Conservation (phyloP, 1,139 yeast genomes). For the Sugiyamaella castrensis region DNA sequence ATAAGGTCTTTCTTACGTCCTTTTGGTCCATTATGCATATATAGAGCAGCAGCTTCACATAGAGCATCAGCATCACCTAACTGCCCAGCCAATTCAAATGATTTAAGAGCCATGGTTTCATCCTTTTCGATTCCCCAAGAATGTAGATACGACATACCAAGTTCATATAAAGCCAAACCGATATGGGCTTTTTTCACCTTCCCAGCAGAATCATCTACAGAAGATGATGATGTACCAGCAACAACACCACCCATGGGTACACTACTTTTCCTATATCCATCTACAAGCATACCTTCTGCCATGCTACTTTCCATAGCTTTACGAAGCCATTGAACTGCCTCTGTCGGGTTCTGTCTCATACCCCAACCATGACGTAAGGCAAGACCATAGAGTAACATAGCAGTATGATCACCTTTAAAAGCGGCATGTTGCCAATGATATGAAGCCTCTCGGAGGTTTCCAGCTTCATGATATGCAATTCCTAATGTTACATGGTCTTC, state of each 20-base stretch:
- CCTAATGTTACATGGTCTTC: constrained; percentile 52
- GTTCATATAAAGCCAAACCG: constrained; percentile 50
- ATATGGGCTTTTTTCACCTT: constrained; percentile 34
- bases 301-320: constrained; percentile 41
- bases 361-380: constrained; percentile 74
- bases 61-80: constrained; percentile 70
- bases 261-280: constrained; percentile 6
- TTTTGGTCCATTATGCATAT: constrained; percentile 55
- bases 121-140: constrained; percentile 61
- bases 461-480: constrained; percentile 51
- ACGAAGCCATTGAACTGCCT: constrained; percentile 62
- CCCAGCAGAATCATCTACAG: constrained; percentile 14
- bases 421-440: constrained; percentile 66
- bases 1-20: constrained; percentile 57
- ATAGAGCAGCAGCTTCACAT: constrained; percentile 67
- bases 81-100: constrained; percentile 63
- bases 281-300: constrained; percentile 16
- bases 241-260: background rate
- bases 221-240: background rate
- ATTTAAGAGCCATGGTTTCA: constrained; percentile 56
- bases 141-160: constrained; percentile 57
- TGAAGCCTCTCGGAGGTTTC: constrained; percentile 66
- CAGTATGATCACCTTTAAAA: constrained; percentile 57
- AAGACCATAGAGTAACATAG: constrained; percentile 69
- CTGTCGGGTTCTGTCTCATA: constrained; percentile 54